A percentile compares a stretch with the other conserved stretches of the same genome.
These are phyloP conservation scores for Xylariales sp. DNA, from an alignment of 2,329 filamentous ascomycete species.

Conservation along the genomic window DNA sequence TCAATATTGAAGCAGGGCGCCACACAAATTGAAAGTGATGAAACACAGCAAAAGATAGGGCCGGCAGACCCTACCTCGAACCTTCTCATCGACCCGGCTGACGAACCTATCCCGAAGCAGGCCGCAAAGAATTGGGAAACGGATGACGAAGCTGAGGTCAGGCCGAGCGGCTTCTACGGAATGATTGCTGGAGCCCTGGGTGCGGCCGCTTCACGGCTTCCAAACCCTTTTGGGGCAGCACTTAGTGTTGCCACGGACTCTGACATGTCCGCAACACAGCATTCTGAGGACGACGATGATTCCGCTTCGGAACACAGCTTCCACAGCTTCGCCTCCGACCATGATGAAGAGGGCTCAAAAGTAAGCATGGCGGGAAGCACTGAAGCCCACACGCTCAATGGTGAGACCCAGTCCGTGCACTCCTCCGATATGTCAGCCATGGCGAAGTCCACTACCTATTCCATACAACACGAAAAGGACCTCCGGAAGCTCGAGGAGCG, in stretches of 20 bases:
- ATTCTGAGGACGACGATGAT: constrained; percentile 28
- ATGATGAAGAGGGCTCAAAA: constrained; percentile 27
- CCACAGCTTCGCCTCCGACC: constrained; percentile 46
- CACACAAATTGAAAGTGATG: constrained; percentile 23
- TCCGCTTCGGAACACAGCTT: constrained; percentile 45
- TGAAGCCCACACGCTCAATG: constrained; percentile 13
- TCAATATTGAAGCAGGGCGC: constrained; percentile 14
- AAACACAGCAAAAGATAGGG: constrained; percentile 12
- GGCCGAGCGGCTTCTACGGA: constrained; percentile 46
- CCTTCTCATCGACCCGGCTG: constrained; percentile 7
- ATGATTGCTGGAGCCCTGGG: constrained; percentile 51
- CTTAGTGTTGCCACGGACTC: constrained; percentile 25
- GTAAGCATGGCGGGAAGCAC: constrained; percentile 12
- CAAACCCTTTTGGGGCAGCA: constrained; percentile 24
- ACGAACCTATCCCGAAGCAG: constrained; percentile 12
- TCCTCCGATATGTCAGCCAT: constrained; percentile 36
- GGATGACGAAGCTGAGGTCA: constrained; percentile 13
- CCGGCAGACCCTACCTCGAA: constrained; percentile 16
- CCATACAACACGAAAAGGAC: constrained; percentile 58
- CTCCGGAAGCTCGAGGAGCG: constrained; percentile 58
- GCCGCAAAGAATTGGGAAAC: constrained; percentile 12
- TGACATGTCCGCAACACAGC: constrained; percentile 22
- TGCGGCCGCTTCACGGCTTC: constrained; percentile 41
- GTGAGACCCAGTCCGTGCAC: constrained; percentile 21
- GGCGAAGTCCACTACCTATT: constrained; percentile 17